Evolutionary conservation across 1,139 yeast species (phyloP).

Genomic region (Suzukiozyma palmioleophila): DNA sequence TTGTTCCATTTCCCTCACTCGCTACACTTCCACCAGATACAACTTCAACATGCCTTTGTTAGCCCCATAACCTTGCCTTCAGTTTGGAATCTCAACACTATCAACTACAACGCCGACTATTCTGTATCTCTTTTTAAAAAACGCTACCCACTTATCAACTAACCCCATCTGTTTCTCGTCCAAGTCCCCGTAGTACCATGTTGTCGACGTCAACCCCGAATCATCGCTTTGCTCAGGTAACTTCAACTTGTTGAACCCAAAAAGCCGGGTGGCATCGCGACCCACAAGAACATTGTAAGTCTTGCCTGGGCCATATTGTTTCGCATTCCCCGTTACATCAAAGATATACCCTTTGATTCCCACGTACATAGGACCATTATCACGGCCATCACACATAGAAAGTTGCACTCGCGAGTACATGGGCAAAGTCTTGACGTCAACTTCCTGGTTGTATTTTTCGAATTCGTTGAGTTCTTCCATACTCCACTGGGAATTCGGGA

Average conservation of each 20-base stretch:
- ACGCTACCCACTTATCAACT: slow-evolving; percentile 55
- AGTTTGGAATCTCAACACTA: slow-evolving; percentile 8
- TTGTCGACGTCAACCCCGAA: slow-evolving; percentile 16
- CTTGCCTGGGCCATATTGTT: slow-evolving; percentile 72
- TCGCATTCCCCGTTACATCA: slow-evolving; percentile 64
- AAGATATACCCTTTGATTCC: slow-evolving; percentile 73
- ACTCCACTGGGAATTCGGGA: neutral
- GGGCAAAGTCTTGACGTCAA: slow-evolving; percentile 26
- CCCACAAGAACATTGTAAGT: slow-evolving; percentile 73
- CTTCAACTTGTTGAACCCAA: slow-evolving; percentile 45
- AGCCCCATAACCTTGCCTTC: neutral
- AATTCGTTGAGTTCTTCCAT: slow-evolving; percentile 16
- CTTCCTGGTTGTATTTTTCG: slow-evolving; percentile 16
- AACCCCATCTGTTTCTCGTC: slow-evolving; percentile 46
- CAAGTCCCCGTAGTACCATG: slow-evolving; percentile 48
- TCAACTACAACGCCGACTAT: slow-evolving; percentile 36
- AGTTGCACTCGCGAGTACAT: slow-evolving; percentile 33
- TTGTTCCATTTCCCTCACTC: too few relatives aligned
- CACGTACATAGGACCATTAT: slow-evolving; percentile 48
- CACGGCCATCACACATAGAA: slow-evolving; percentile 29
- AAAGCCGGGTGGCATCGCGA: slow-evolving; percentile 69
- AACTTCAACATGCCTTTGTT: neutral
- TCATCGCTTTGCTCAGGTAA: slow-evolving; percentile 12
- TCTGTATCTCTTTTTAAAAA: slow-evolving; percentile 47
- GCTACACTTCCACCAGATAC: too few relatives aligned